Conservation (phyloP, 2,329 filamentous ascomycete species). For the Aspergillus hiratsukae region DNA sequence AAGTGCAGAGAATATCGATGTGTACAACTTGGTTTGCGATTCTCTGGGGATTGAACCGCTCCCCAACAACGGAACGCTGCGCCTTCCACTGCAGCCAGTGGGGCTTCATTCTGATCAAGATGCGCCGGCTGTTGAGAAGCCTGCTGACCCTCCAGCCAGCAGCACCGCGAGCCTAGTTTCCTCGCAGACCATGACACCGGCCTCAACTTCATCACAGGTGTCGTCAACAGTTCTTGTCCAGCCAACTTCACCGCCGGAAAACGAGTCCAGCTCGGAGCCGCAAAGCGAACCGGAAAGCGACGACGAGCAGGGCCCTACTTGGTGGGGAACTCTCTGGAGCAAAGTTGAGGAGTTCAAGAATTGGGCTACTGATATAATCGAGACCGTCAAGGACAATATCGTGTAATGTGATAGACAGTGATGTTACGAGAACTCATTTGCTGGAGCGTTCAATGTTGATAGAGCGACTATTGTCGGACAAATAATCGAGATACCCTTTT, state of each 20-base stretch:
- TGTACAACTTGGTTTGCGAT: slow-evolving; percentile 94
- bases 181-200: background rate
- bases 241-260: background rate
- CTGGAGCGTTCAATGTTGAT: background rate
- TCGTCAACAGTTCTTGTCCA: background rate
- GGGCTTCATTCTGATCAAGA: slow-evolving; percentile 43
- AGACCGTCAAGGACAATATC: slow-evolving; percentile 26
- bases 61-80: slow-evolving; percentile 82
- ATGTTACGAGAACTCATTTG: background rate
- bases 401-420: slow-evolving; percentile 1
- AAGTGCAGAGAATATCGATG: slow-evolving; percentile 75
- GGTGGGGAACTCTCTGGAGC: slow-evolving; percentile 32
- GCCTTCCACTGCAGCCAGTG: slow-evolving; percentile 42
- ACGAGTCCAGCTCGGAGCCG: slow-evolving; percentile 7
- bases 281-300: slow-evolving; percentile 15
- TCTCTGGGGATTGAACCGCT: slow-evolving; percentile 68
- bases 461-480: background rate
- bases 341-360: slow-evolving; percentile 33
- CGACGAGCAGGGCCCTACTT: slow-evolving; percentile 19
- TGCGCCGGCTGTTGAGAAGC: slow-evolving; percentile 26
- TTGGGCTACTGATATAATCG: slow-evolving; percentile 32
- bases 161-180: background rate
- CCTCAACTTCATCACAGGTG: background rate
- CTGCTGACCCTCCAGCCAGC: slow-evolving; percentile 30
- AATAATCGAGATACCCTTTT: slow-evolving; percentile 3